Conservation (phyloP, 495 filamentous ascomycete species). For the Hypoxylon trugodes region DNA sequence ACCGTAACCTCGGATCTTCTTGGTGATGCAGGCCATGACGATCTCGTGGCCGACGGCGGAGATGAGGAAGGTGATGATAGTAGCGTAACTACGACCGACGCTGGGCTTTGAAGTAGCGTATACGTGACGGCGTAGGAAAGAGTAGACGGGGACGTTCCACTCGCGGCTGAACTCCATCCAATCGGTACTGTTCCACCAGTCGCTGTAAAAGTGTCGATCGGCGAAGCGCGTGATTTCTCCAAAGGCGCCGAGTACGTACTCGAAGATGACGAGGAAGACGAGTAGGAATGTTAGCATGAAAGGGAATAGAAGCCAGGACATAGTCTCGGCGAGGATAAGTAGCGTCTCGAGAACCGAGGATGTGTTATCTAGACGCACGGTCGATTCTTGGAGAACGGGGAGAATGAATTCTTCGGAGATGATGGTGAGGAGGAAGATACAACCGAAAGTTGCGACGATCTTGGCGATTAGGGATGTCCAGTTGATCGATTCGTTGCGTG, state of each 20-base stretch:
- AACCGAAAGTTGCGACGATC: constrained; percentile 89
- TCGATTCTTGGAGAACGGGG: constrained; percentile 84
- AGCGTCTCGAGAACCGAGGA: constrained; percentile 68
- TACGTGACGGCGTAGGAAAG: constrained; percentile 94
- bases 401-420: constrained; percentile 96
- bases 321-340: constrained; percentile 89
- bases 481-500: constrained; percentile 73
- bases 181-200: constrained; percentile 93
- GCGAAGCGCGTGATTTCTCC: constrained; percentile 94
- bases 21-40: constrained; percentile 97
- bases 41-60: constrained; percentile 90
- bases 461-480: constrained; percentile 90
- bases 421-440: constrained; percentile 92
- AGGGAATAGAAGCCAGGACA: constrained; percentile 91
- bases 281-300: constrained; percentile 97
- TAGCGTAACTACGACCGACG: constrained; percentile 81
- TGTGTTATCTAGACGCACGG: constrained; percentile 66
- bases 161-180: constrained; percentile 97
- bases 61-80: constrained; percentile 90
- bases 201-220: constrained; percentile 93
- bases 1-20: constrained; percentile 94
- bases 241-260: constrained; percentile 94
- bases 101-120: constrained; percentile 80
- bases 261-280: constrained; percentile 96
- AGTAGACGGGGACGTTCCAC: constrained; percentile 99